Evolutionary conservation across 73 alveolate species (phyloP).

Genomic region (Paramecium primaurelia): DNA sequence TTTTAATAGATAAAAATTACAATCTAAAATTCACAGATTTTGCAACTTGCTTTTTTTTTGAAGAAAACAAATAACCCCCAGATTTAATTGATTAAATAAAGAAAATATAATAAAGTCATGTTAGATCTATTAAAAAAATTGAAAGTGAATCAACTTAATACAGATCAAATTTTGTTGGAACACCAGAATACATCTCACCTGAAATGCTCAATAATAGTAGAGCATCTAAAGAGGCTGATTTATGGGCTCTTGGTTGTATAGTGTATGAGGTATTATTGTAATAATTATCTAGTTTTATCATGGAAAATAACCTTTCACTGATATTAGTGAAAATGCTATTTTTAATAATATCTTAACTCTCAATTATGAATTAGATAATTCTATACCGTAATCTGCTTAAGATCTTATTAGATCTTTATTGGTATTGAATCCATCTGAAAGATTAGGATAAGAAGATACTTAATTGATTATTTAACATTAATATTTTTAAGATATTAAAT

Average conservation of each 20-base stretch:
- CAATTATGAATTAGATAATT: background rate
- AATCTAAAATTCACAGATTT: constrained; percentile 17
- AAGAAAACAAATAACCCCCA: background rate
- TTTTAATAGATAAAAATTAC: background rate
- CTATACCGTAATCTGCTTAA: background rate
- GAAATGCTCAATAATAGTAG: constrained; percentile 42
- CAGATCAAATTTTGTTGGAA: constrained; percentile 40
- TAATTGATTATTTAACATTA: background rate
- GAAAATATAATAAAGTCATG: background rate
- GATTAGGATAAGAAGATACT: background rate
- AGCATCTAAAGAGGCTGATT: constrained; percentile 30
- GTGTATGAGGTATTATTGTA: background rate
- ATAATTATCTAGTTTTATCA: background rate
- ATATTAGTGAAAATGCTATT: background rate
- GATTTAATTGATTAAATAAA: background rate
- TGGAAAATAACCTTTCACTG: constrained; percentile 29
- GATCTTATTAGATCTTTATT: background rate
- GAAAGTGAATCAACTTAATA: background rate
- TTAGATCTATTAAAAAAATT: background rate
- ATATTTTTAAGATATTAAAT: background rate
- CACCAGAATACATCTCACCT: constrained; percentile 49
- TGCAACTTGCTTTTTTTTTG: constrained; percentile 3
- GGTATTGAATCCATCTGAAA: background rate
- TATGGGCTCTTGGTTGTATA: constrained; percentile 51
- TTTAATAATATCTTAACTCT: background rate